A percentile compares a stretch with the other conserved stretches of the same genome.
These are phyloP conservation scores for Petasospora fabianii DNA, from an alignment of 1,139 yeast species.

Conservation along the genomic window DNA sequence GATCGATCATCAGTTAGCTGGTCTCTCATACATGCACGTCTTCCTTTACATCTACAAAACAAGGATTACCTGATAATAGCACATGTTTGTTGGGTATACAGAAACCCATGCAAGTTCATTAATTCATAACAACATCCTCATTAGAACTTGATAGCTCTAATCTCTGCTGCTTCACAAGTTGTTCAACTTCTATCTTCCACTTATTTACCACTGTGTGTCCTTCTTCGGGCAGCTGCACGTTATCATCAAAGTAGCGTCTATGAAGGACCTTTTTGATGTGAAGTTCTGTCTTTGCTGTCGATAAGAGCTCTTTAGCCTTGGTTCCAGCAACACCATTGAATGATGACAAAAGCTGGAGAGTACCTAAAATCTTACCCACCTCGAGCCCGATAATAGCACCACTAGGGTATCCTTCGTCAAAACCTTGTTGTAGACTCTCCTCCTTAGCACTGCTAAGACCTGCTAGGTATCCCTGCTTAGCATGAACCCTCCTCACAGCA, in stretches of 20 bases:
- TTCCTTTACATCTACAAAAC: no score
- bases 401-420: constrained; percentile 70
- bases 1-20: no score
- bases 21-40: no score
- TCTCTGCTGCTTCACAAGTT: constrained; percentile 2
- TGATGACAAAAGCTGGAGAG: constrained; percentile 28
- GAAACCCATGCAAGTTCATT: no score
- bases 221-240: constrained; percentile 37
- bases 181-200: constrained; percentile 32
- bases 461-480: constrained; percentile 79
- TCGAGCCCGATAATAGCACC: constrained; percentile 69
- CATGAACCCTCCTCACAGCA: constrained; percentile 58
- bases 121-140: background rate
- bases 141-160: background rate
- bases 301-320: constrained; percentile 27
- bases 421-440: constrained; percentile 68
- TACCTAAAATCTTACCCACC: constrained; percentile 67
- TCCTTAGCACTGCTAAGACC: constrained; percentile 76
- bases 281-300: constrained; percentile 46
- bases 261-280: constrained; percentile 48
- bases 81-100: no score
- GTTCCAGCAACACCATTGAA: constrained; percentile 21
- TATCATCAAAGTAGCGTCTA: constrained; percentile 46
- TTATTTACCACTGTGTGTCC: constrained; percentile 37
- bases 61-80: no score